phyloP scores from a whole-genome alignment of 352 stramenopile species.

The Pythium grandisporangium region DNA sequence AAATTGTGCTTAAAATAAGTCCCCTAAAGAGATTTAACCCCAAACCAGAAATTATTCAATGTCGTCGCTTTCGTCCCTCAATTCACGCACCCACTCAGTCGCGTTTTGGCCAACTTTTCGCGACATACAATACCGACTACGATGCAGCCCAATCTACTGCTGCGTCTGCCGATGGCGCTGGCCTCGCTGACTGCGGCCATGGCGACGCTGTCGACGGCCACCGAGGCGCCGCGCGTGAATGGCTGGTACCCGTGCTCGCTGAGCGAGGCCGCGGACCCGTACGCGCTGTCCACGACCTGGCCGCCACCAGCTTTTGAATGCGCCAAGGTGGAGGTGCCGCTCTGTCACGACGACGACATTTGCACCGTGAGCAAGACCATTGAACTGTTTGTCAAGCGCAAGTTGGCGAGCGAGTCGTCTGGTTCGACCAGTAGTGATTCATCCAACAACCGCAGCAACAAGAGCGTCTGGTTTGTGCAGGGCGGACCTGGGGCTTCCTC shows the following conservation, averaged over 20 bases:
- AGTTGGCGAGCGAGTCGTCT: slow-evolving; percentile 7
- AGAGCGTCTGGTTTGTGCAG: slow-evolving; percentile 39
- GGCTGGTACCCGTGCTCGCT: slow-evolving; percentile 36
- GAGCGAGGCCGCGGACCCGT: neutral
- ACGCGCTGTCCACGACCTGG: slow-evolving; percentile 3
- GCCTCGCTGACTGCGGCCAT: too few species aligned
- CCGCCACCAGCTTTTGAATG: slow-evolving; percentile 32
- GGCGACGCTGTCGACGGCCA: too few species aligned
- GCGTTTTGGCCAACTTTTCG: too few species aligned
- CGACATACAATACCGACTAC: too few species aligned
- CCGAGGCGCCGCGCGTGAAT: slow-evolving; percentile 16
- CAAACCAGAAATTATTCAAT: too few species aligned
- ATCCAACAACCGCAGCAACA: slow-evolving; percentile 1
- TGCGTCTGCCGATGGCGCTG: too few species aligned
- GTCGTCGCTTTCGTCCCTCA: too few species aligned
- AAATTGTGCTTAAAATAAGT: too few species aligned
- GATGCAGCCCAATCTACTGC: too few species aligned
- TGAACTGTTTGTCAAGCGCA: slow-evolving; percentile 37
- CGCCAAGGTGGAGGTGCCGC: slow-evolving; percentile 19
- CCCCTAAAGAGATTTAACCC: too few species aligned
- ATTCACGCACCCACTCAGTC: too few species aligned
- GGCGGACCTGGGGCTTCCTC: slow-evolving; percentile 33
- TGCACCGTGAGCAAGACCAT: slow-evolving; percentile 25
- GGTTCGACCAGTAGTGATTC: too few species aligned
- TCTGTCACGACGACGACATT: slow-evolving; percentile 27